Conservation (phyloP, 306 rosid species). For the Dicorynia guianensis region DNA sequence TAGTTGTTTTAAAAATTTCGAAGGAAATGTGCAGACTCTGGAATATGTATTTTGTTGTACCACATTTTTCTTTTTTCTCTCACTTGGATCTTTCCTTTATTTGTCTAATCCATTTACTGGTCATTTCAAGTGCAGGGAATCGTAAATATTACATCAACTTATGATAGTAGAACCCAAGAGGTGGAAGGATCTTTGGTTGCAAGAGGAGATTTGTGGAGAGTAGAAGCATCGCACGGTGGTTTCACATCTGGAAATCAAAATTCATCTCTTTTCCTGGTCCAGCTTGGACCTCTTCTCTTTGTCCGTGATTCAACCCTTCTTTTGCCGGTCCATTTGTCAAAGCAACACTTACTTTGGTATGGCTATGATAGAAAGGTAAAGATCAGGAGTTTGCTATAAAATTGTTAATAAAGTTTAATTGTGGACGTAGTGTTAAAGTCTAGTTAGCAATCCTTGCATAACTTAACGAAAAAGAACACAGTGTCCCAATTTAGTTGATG, state of each 20-base stretch:
- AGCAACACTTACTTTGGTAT: constrained; percentile 97
- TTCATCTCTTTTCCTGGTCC: constrained; percentile 89
- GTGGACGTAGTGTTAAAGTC: constrained; percentile 26
- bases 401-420: background rate
- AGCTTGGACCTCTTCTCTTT: constrained; percentile 93
- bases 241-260: constrained; percentile 78
- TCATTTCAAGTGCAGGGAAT: constrained; percentile 63
- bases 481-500: constrained; percentile 4
- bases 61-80: background rate
- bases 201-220: constrained; percentile 97
- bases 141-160: constrained; percentile 77
- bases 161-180: constrained; percentile 86
- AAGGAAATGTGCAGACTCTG: constrained; percentile 23
- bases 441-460: background rate
- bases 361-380: constrained; percentile 97
- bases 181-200: constrained; percentile 88
- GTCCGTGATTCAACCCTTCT: constrained; percentile 96
- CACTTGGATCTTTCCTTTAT: constrained; percentile 4
- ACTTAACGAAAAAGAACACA: background rate
- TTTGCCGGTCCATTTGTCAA: constrained; percentile 92
- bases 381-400: constrained; percentile 16
- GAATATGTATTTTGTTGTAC: constrained; percentile 17
- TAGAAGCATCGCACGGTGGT: constrained; percentile 88
- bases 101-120: constrained; percentile 33
- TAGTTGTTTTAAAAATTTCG: constrained; percentile 1